phyloP scores from a whole-genome alignment of 228 moss, liverwort and hornwort genomes.

The Sphagnum magellanicum region DNA sequence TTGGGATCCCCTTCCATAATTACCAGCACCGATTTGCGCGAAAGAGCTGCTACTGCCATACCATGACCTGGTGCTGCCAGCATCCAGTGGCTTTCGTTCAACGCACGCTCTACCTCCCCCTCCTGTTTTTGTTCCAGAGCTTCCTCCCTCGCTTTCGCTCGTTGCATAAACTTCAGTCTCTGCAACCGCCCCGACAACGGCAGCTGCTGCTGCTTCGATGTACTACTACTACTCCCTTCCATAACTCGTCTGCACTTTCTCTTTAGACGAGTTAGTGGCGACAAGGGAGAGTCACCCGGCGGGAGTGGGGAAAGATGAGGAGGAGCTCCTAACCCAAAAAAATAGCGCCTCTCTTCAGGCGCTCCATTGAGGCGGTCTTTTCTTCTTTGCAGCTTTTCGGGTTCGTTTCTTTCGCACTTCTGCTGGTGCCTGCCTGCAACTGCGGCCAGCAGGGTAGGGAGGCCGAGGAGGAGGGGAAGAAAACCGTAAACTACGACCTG shows the following conservation, averaged over 20 bases:
- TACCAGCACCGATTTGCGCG: slow-evolving; percentile 13
- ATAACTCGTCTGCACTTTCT: background rate
- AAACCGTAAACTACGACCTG: too few species aligned
- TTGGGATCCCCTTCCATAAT: slow-evolving; percentile 19
- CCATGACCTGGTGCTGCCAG: background rate
- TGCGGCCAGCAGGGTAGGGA: too few species aligned
- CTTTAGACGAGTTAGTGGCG: too few species aligned
- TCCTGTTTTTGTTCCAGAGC: background rate
- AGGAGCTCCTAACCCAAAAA: too few species aligned
- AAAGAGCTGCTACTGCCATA: background rate
- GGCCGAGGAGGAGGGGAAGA: too few species aligned
- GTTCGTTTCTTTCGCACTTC: too few species aligned
- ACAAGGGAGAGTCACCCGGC: too few species aligned
- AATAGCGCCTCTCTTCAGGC: too few species aligned
- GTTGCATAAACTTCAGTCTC: slow-evolving; percentile 7
- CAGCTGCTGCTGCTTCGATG: background rate
- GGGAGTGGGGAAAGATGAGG: too few species aligned
- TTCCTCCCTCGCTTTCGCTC: slow-evolving; percentile 14
- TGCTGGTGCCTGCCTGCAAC: too few species aligned
- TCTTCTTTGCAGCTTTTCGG: too few species aligned
- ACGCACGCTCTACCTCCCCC: slow-evolving; percentile 5
- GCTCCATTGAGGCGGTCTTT: too few species aligned
- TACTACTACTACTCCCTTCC: background rate
- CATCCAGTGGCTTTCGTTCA: slow-evolving; percentile 13
- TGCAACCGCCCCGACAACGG: background rate